Evolutionary conservation across 2,329 filamentous ascomycete genomes (phyloP), one percentile per base, ranked within the genome.

Genomic region (Penicillium brasilianum): DNA sequence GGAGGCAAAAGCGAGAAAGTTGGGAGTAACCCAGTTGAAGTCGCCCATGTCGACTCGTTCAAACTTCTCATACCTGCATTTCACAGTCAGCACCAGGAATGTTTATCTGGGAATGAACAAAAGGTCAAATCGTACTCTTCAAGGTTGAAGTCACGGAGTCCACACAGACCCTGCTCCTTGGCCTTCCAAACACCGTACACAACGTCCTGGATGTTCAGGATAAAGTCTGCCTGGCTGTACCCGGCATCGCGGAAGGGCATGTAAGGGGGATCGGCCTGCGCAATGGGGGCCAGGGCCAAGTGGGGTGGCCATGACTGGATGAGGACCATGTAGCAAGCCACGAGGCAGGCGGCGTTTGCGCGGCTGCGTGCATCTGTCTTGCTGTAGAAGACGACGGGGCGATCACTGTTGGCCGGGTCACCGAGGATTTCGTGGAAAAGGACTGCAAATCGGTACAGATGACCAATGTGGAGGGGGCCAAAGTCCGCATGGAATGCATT

Each of bases 401-500:
- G 86, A 66, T 93, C 89, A 80, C 93, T 91, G 78, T 96, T 97
- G 71, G 92, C 91, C 66, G 93, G 92, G 60, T 93, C 92, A 16
- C 92, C 94, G 37, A 99, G 85, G 50, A 98, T 92, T 71, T 98
- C 94, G 75, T 99, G 95, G 75, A 99, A 92, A 71, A 94, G 90
- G 57, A 98, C 91, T 4, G 95, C 94, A 77, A 98, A 99, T 65
- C 95, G 88, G 83, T 98, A 99, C 43, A 99, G 83, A 77, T 99
- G 95, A 28, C 95, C 95, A 69, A 99, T 96, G 82, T 99, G 95
- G 61, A 99, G 84, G 72, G 95, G 95, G 71, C 95, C 95, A 77
- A 99, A 99, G 80, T 99, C 95, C 72, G 96, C 93, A 80, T 98
- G 93, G 80, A 99, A 99, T 34, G 94, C 93, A 78, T 99, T 99